Conservation (phyloP, 1,284 basidiomycete genomes). For the Boletus mariae region DNA sequence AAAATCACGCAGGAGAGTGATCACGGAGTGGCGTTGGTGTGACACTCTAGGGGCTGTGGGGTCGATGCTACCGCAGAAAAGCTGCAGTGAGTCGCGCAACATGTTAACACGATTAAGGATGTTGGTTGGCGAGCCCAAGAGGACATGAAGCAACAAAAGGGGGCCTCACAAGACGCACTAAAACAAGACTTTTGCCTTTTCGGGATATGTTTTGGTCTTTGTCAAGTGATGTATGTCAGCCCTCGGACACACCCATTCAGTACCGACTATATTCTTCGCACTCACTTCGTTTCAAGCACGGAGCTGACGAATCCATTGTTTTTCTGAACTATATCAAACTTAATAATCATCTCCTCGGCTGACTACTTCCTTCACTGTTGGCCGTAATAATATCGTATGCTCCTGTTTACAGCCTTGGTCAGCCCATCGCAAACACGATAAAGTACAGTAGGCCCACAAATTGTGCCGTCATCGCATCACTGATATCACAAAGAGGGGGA, state of each 20-base stretch:
- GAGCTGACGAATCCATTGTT: not conserved
- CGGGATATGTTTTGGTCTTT: constrained; percentile 17
- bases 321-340: constrained; percentile 8
- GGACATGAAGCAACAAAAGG: not conserved
- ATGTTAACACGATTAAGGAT: constrained; percentile 10
- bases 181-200: constrained; percentile 17
- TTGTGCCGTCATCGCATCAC: constrained; percentile 89
- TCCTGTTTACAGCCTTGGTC: constrained; percentile 48
- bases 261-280: not conserved
- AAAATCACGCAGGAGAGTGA: constrained; percentile 51
- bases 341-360: constrained; percentile 92
- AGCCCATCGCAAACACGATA: constrained; percentile 3
- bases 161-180: not conserved
- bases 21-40: constrained; percentile 21
- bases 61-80: constrained; percentile 15
- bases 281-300: constrained; percentile 7
- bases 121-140: not conserved
- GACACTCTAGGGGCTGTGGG: constrained; percentile 14
- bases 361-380: constrained; percentile 94
- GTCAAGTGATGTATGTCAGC: constrained; percentile 4
- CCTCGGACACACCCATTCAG: not conserved
- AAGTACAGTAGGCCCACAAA: constrained; percentile 54
- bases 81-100: constrained; percentile 24
- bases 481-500: constrained; percentile 86
- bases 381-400: constrained; percentile 88